Evolutionary conservation across 192 early-diverging fungal species (phyloP).

Genomic region (Paraglomus occultum): DNA sequence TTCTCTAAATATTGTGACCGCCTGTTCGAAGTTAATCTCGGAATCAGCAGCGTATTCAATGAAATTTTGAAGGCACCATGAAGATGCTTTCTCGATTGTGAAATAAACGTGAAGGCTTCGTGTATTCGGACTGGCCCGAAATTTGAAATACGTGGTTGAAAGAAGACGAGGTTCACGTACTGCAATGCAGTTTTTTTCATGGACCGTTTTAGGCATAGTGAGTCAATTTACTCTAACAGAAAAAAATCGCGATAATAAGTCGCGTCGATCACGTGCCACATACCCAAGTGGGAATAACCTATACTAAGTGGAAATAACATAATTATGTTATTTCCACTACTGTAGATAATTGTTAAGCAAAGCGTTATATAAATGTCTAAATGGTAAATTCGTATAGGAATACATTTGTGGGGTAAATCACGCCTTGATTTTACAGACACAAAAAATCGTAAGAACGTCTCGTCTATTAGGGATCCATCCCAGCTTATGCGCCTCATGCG

Average conservation of each 20-base stretch:
- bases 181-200: slow-evolving; percentile 15
- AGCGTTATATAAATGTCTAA: too few relatives aligned
- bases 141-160: slow-evolving; percentile 16
- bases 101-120: slow-evolving; percentile 9
- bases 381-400: too few relatives aligned
- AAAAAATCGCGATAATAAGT: neutral
- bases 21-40: neutral
- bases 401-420: too few relatives aligned
- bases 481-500: too few relatives aligned
- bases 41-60: too few relatives aligned
- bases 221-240: slow-evolving; percentile 11
- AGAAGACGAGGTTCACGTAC: slow-evolving; percentile 10
- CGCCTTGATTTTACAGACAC: too few relatives aligned
- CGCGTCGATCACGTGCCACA: neutral
- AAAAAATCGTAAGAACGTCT: too few relatives aligned
- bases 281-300: too few relatives aligned
- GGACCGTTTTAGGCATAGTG: slow-evolving; percentile 4
- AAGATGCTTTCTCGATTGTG: slow-evolving; percentile 5
- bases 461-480: too few relatives aligned
- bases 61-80: slow-evolving; percentile 13
- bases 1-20: neutral
- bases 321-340: too few relatives aligned
- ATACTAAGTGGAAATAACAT: too few relatives aligned
- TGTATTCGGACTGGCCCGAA: slow-evolving; percentile 8
- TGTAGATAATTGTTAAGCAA: too few relatives aligned